phyloP scores from a whole-genome alignment of 768 basidiomycete genomes.

The Lactarius evosmus region DNA sequence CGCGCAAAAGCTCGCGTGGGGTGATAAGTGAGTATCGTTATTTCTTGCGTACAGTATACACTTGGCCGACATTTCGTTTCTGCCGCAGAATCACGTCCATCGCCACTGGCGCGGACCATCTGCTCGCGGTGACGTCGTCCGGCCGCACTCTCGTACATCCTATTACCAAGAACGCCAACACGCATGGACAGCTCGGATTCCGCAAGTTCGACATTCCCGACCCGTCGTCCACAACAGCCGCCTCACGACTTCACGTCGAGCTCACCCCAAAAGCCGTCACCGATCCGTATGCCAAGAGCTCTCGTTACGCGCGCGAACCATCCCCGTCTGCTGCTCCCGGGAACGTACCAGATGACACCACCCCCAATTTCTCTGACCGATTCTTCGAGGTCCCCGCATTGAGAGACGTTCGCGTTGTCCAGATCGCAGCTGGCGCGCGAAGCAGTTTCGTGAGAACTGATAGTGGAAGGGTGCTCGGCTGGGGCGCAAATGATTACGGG shows the following conservation, averaged over 20 bases:
- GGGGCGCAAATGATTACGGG: constrained; percentile 90
- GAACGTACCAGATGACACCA: constrained; percentile 42
- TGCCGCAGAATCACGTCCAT: constrained; percentile 64
- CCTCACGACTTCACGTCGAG: constrained; percentile 45
- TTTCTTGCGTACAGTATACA: constrained; percentile 9
- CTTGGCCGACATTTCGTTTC: neutral
- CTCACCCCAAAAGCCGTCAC: constrained; percentile 54
- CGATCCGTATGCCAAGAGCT: constrained; percentile 49
- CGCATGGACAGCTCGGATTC: constrained; percentile 80
- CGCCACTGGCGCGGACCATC: constrained; percentile 66
- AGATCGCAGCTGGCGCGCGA: constrained; percentile 68
- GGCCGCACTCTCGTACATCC: constrained; percentile 82
- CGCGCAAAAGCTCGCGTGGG: constrained; percentile 50
- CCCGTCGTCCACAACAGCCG: constrained; percentile 31
- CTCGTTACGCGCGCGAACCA: constrained; percentile 40
- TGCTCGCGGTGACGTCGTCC: constrained; percentile 65
- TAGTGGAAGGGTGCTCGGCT: constrained; percentile 74
- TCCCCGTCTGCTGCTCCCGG: constrained; percentile 38
- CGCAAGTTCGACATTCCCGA: constrained; percentile 55
- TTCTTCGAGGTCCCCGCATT: constrained; percentile 79
- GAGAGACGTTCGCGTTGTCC: constrained; percentile 55
- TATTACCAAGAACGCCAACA: constrained; percentile 69
- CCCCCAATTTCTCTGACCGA: constrained; percentile 61
- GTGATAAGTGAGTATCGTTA: constrained; percentile 55
- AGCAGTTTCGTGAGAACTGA: constrained; percentile 71